Percentiles rank a stretch among this genome's conserved stretches.
Evolutionary conservation across 2,329 filamentous ascomycete species (phyloP).

Genomic region (Phyllosticta citribraziliensis): DNA sequence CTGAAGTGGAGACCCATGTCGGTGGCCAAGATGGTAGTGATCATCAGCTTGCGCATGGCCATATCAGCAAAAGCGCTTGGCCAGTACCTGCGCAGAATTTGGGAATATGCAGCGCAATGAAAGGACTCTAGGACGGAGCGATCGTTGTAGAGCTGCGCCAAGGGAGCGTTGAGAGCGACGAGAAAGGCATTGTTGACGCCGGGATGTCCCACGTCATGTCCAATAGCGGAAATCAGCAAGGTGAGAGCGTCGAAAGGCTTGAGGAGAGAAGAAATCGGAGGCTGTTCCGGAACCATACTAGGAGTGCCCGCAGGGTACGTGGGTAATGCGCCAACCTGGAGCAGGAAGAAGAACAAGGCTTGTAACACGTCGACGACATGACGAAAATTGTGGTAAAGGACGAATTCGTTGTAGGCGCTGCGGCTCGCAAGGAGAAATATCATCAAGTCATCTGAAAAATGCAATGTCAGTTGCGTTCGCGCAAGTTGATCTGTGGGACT

Average conservation of each 20-base stretch:
- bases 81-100: constrained; percentile 90
- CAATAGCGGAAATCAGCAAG: constrained; percentile 88
- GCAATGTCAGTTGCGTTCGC: constrained; percentile 15
- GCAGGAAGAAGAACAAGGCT: constrained; percentile 81
- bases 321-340: constrained; percentile 67
- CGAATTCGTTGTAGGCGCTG: constrained; percentile 90
- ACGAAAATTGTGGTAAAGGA: constrained; percentile 96
- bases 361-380: constrained; percentile 95
- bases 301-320: constrained; percentile 44
- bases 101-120: constrained; percentile 92
- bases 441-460: constrained; percentile 59
- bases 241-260: constrained; percentile 80
- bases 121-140: constrained; percentile 94
- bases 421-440: constrained; percentile 81
- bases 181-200: constrained; percentile 98
- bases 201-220: constrained; percentile 93
- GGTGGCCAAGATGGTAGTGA: constrained; percentile 92
- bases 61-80: constrained; percentile 68
- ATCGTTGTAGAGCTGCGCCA: constrained; percentile 95
- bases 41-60: constrained; percentile 81
- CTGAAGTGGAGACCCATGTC: constrained; percentile 97
- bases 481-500: background rate
- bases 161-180: constrained; percentile 78
- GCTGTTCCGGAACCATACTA: constrained; percentile 21
- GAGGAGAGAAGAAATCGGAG: constrained; percentile 64